phyloP scores from a whole-genome alignment of 1,284 basidiomycete genomes.

The Kalmanozyma brasiliensis region DNA sequence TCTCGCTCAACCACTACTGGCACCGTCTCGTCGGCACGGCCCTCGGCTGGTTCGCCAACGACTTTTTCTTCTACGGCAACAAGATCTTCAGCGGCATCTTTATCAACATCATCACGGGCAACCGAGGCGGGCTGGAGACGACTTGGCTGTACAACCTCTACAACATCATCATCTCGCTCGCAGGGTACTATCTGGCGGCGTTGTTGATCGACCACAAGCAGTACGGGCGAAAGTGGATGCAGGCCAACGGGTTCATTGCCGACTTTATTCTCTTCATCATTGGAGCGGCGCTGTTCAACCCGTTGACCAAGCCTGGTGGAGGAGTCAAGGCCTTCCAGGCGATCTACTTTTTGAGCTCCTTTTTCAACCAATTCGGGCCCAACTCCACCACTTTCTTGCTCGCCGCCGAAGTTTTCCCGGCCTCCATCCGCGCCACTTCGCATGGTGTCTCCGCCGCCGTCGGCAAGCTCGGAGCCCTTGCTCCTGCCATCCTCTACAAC shows the following conservation, averaged over 20 bases:
- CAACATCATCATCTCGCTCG: constrained; percentile 70
- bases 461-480: constrained; percentile 68
- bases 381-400: constrained; percentile 69
- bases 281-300: constrained; percentile 68
- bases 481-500: constrained; percentile 68
- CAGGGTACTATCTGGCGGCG: constrained; percentile 73
- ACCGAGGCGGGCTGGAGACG: constrained; percentile 68
- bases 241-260: constrained; percentile 71
- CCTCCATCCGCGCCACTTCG: constrained; percentile 68
- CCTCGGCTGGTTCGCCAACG: constrained; percentile 72
- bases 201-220: constrained; percentile 73
- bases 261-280: constrained; percentile 70
- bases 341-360: constrained; percentile 71
- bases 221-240: constrained; percentile 70
- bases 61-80: constrained; percentile 71
- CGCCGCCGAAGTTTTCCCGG: constrained; percentile 68
- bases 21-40: constrained; percentile 71
- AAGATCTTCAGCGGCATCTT: constrained; percentile 67
- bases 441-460: constrained; percentile 69
- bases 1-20: constrained; percentile 71
- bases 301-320: constrained; percentile 61
- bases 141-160: constrained; percentile 73
- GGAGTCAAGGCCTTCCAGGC: constrained; percentile 70
- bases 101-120: constrained; percentile 69
- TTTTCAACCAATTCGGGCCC: constrained; percentile 73